phyloP scores from a whole-genome alignment of 495 filamentous ascomycete genomes.

The Trichoderma virens region DNA sequence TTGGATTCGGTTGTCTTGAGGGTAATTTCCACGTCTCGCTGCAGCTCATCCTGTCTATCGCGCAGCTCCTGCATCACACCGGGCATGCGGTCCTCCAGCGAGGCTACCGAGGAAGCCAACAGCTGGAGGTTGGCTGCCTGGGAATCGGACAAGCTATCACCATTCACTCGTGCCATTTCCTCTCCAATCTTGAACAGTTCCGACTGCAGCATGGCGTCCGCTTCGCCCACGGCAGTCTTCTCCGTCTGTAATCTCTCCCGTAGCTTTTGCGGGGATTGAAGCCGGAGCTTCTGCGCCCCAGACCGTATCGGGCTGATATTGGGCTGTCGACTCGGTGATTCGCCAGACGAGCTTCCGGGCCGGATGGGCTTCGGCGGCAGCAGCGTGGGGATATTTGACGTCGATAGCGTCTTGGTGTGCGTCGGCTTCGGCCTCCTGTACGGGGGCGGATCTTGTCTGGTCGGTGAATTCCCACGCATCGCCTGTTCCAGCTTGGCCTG shows the following conservation, averaged over 20 bases:
- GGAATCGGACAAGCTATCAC: conserved; percentile 30
- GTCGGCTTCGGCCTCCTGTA: conserved; percentile 9
- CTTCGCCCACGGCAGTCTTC: conserved; percentile 60
- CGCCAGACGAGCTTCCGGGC: conserved; percentile 14
- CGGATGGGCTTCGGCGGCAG: conserved; percentile 22
- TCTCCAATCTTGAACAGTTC: conserved; percentile 78
- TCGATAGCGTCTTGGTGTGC: conserved; percentile 35
- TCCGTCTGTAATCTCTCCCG: conserved; percentile 82
- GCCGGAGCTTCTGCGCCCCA: conserved; percentile 55
- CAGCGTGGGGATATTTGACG: conserved; percentile 41
- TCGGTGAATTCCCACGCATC: neutral
- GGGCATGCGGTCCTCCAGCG: conserved; percentile 60
- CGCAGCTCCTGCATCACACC: conserved; percentile 52
- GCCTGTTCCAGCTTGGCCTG: conserved; percentile 1
- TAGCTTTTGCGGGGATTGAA: conserved; percentile 88
- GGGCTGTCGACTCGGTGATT: conserved; percentile 25
- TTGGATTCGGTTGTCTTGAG: conserved; percentile 68
- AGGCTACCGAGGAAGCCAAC: conserved; percentile 47
- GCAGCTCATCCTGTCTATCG: conserved; percentile 50
- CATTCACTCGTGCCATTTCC: conserved; percentile 63
- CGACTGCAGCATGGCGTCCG: conserved; percentile 58
- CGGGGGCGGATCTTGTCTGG: neutral
- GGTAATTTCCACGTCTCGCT: conserved; percentile 59
- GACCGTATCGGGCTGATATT: conserved; percentile 32
- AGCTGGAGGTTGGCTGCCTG: conserved; percentile 35